phyloP scores from a whole-genome alignment of 148 eudicot species.

The Rhododendron molle region DNA sequence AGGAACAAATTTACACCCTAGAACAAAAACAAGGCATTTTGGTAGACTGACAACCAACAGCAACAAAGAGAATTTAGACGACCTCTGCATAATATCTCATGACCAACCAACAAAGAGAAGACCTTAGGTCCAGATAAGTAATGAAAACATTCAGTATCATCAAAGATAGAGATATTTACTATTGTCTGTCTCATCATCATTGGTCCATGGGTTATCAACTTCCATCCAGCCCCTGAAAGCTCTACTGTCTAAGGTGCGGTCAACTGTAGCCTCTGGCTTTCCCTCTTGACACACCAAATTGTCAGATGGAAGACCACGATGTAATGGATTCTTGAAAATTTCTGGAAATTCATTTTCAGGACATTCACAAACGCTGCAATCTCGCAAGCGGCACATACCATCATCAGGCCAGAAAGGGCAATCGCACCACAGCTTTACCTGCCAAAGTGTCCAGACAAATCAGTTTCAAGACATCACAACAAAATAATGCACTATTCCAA shows the following conservation, averaged over 20 bases:
- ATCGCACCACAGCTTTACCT: conserved; percentile 91
- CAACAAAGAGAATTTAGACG: neutral
- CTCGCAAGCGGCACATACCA: conserved; percentile 81
- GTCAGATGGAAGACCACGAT: conserved; percentile 42
- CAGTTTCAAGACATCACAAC: neutral
- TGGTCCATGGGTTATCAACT: conserved; percentile 90
- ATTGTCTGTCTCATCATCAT: conserved; percentile 84
- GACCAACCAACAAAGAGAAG: neutral
- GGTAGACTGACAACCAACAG: conserved; percentile 7
- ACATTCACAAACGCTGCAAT: conserved; percentile 93
- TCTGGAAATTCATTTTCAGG: conserved; percentile 84
- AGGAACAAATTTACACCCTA: conserved; percentile 1
- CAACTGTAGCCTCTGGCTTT: conserved; percentile 76
- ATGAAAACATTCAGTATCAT: neutral
- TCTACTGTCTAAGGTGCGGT: conserved; percentile 67
- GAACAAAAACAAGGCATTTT: neutral
- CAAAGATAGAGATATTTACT: conserved; percentile 28
- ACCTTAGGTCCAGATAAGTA: neutral
- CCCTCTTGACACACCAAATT: conserved; percentile 84
- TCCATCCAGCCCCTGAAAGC: conserved; percentile 73
- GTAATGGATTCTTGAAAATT: conserved; percentile 53
- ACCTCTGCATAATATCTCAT: neutral
- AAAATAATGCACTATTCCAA: neutral
- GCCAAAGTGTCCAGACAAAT: conserved; percentile 13
- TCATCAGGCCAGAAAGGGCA: conserved; percentile 95